Conservation (phyloP, 2,329 filamentous ascomycete species). For the Monosporascus sp. region DNA sequence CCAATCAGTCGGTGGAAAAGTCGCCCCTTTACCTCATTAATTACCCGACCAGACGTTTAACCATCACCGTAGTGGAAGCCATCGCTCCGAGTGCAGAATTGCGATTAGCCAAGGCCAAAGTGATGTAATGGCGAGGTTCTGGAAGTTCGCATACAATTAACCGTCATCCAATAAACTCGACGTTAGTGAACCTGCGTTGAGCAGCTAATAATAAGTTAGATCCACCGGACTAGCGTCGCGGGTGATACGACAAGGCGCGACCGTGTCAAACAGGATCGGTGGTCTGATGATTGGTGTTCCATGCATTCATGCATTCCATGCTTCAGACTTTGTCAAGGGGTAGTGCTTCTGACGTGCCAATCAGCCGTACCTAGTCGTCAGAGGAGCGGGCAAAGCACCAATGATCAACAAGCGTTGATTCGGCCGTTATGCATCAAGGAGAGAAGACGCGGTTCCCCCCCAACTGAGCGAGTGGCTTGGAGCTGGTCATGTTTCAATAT, state of each 20-base stretch:
- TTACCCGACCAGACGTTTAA: no score
- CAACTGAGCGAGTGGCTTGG: background rate
- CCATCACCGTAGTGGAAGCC: no score
- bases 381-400: background rate
- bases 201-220: background rate
- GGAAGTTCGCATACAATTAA: no score
- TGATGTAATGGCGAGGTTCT: no score
- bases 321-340: conserved; percentile 1
- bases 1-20: no score
- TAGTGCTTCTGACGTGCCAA: background rate
- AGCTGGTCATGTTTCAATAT: background rate
- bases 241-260: conserved; percentile 2
- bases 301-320: conserved; percentile 2
- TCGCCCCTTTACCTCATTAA: no score
- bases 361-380: background rate
- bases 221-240: background rate
- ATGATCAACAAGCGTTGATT: background rate
- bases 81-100: no score
- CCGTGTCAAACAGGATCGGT: conserved; percentile 2
- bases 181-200: background rate
- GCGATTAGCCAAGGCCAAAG: no score
- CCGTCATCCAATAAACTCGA: background rate
- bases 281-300: conserved; percentile 2
- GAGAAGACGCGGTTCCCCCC: no score
- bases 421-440: no score